A percentile compares a stretch with the other conserved stretches of the same genome.
These are phyloP conservation scores for Lasiodiplodia sp. DNA, from an alignment of 2,329 filamentous ascomycete genomes.

Conservation along the genomic window DNA sequence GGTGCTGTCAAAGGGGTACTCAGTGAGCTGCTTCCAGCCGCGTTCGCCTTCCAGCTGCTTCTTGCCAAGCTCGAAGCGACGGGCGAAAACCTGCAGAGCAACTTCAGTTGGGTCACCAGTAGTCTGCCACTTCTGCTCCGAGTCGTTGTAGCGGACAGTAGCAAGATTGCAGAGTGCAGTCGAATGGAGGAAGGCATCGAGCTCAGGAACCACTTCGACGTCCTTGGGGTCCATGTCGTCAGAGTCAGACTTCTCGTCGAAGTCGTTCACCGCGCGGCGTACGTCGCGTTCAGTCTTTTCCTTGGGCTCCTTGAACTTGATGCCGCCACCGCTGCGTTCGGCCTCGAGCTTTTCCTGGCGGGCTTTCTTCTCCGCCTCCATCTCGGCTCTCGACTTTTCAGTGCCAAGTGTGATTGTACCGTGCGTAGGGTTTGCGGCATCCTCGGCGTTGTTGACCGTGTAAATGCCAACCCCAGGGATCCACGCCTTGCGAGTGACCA, in stretches of 20 bases:
- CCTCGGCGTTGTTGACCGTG: conserved; percentile 40
- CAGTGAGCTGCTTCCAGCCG: conserved; percentile 43
- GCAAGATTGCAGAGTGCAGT: conserved; percentile 59
- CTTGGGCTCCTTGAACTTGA: conserved; percentile 40
- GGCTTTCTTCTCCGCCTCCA: conserved; percentile 36
- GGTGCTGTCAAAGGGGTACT: conserved; percentile 50
- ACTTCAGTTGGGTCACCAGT: conserved; percentile 50
- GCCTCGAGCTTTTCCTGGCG: conserved; percentile 35
- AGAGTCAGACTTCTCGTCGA: conserved; percentile 27
- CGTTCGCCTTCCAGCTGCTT: conserved; percentile 37
- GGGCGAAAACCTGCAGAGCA: conserved; percentile 48
- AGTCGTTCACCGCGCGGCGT: conserved; percentile 30
- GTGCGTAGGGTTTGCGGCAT: conserved; percentile 42
- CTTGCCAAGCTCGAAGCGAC: conserved; percentile 47
- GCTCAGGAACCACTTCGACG: conserved; percentile 36
- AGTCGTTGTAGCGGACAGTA: conserved; percentile 54
- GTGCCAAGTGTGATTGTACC: conserved; percentile 38
- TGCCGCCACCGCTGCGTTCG: conserved; percentile 36
- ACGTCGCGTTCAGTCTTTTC: conserved; percentile 36
- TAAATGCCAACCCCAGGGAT: conserved; percentile 44
- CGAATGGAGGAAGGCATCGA: conserved; percentile 45
- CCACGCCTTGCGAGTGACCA: conserved; percentile 46
- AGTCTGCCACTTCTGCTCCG: conserved; percentile 47
- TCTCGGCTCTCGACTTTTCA: conserved; percentile 38
- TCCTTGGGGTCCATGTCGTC: conserved; percentile 36